These are phyloP conservation scores for Blepharisma undulans DNA, from an alignment of 169 alveolate species.

Conservation along the genomic window DNA sequence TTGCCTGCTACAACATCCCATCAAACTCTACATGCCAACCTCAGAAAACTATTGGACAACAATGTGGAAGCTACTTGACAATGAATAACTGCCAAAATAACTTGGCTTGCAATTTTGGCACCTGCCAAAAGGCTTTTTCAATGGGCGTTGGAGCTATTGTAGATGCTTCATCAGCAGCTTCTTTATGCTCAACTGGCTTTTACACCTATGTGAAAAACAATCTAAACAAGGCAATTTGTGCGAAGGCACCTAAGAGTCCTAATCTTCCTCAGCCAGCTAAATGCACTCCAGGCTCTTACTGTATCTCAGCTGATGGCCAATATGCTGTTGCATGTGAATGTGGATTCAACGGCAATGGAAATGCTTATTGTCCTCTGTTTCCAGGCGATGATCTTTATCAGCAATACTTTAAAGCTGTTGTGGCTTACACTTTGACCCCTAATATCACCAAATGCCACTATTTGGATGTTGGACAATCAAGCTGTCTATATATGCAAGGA, in stretches of 20 bases:
- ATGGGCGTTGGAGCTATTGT: conserved; percentile 21
- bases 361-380: conserved; percentile 35
- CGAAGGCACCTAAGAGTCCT: conserved; percentile 35
- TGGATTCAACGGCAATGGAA: conserved; percentile 25
- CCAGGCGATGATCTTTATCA: conserved; percentile 34
- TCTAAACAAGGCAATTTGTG: background rate
- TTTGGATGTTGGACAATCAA: background rate
- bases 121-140: conserved; percentile 12
- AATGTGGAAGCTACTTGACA: conserved; percentile 23
- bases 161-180: background rate
- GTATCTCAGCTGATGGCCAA: background rate
- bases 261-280: background rate
- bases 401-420: background rate
- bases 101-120: conserved; percentile 27
- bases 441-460: conserved; percentile 12
- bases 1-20: background rate
- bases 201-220: background rate
- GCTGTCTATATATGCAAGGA: background rate
- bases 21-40: conserved; percentile 13
- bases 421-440: background rate
- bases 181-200: conserved; percentile 28
- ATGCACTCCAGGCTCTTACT: conserved; percentile 13
- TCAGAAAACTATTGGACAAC: background rate
- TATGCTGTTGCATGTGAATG: conserved; percentile 20
- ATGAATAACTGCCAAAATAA: conserved; percentile 20